Conservation (phyloP, 768 basidiomycete species). For the Hebeloma cylindrosporum region DNA sequence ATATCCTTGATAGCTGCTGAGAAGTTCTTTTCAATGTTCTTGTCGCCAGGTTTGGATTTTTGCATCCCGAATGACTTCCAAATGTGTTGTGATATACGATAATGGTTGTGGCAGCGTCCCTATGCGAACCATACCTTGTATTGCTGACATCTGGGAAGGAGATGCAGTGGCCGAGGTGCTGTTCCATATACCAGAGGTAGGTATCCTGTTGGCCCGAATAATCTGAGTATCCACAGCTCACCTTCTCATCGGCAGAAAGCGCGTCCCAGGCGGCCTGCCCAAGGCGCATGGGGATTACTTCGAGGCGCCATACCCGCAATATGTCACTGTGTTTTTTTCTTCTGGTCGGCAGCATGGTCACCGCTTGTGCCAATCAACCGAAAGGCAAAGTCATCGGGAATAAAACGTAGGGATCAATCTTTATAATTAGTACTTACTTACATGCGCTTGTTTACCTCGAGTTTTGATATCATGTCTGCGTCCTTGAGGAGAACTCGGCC, state of each 20-base stretch:
- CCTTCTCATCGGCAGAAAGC: too few relatives aligned
- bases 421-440: too few relatives aligned
- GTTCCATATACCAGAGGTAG: constrained; percentile 17
- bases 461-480: too few relatives aligned
- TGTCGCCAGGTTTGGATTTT: constrained; percentile 20
- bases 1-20: constrained; percentile 20
- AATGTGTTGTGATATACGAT: constrained; percentile 13
- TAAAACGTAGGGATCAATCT: constrained; percentile 1
- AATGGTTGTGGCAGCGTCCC: constrained; percentile 15
- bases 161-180: constrained; percentile 1
- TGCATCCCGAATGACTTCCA: constrained; percentile 16
- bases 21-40: constrained; percentile 30
- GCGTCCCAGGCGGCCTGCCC: too few relatives aligned
- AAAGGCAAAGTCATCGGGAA: constrained; percentile 6
- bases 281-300: background rate
- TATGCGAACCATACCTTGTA: constrained; percentile 19
- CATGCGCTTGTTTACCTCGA: too few relatives aligned
- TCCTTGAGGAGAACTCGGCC: too few relatives aligned
- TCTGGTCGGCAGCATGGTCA: constrained; percentile 22
- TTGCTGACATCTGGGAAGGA: constrained; percentile 25
- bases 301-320: constrained; percentile 8
- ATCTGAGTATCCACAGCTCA: too few relatives aligned
- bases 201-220: too few relatives aligned
- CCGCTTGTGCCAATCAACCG: constrained; percentile 13
- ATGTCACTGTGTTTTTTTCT: constrained; percentile 13